Conservation (phyloP, 2,329 filamentous ascomycete species). For the Nemania serpens region DNA sequence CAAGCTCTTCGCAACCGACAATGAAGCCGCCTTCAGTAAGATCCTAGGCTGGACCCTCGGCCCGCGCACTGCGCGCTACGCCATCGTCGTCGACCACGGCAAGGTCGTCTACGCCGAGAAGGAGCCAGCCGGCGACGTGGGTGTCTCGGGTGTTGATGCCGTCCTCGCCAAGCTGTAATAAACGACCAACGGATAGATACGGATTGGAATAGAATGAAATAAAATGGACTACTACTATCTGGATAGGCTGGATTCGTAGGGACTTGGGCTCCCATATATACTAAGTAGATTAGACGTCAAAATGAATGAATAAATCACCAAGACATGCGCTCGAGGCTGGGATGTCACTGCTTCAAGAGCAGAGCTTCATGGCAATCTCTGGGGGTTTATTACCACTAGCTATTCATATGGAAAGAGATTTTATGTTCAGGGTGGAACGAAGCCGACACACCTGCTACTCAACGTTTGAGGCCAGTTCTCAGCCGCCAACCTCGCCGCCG, state of each 20-base stretch:
- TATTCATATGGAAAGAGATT: too few relatives aligned
- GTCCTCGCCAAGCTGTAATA: conserved; percentile 58
- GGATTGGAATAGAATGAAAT: not conserved
- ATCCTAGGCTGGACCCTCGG: conserved; percentile 77
- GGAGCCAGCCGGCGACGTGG: conserved; percentile 57
- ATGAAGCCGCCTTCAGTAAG: conserved; percentile 72
- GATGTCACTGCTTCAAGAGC: not conserved
- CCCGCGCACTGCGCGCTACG: conserved; percentile 73
- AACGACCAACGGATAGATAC: not conserved
- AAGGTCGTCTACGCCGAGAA: conserved; percentile 81
- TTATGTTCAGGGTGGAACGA: too few relatives aligned
- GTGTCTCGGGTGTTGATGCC: conserved; percentile 56
- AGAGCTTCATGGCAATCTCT: too few relatives aligned
- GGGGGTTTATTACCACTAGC: too few relatives aligned
- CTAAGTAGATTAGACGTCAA: conserved; percentile 6
- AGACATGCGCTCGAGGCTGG: not conserved
- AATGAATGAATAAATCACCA: conserved; percentile 12
- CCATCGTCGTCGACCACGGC: conserved; percentile 80
- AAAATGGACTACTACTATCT: not conserved
- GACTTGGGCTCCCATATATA: conserved; percentile 2
- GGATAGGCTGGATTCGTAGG: not conserved
- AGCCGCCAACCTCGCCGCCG: not conserved
- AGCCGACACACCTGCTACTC: too few relatives aligned
- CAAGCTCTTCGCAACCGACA: conserved; percentile 77
- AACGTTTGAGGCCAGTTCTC: not conserved